phyloP scores from a whole-genome alignment of 345 rosid species.

The Acer saccharum region DNA sequence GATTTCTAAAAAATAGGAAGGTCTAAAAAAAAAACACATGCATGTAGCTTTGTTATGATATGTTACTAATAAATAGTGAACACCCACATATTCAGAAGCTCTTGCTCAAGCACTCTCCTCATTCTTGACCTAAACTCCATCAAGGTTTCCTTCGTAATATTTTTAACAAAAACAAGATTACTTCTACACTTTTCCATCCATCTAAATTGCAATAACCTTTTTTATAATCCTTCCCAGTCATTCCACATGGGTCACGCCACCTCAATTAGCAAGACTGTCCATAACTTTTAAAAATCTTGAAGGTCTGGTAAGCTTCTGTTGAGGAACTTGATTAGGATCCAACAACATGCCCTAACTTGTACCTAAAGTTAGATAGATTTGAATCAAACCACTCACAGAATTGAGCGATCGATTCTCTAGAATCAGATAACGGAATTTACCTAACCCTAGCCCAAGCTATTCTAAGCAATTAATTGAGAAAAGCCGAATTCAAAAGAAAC shows the following conservation, averaged over 20 bases:
- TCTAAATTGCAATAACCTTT: not conserved
- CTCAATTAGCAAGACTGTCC: not conserved
- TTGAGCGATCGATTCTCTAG: too few relatives aligned
- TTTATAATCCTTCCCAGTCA: not conserved
- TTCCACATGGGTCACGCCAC: not conserved
- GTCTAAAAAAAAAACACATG: not conserved
- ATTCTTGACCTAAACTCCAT: not conserved
- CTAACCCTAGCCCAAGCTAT: too few relatives aligned
- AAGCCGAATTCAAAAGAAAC: too few relatives aligned
- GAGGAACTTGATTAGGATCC: too few relatives aligned
- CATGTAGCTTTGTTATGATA: not conserved
- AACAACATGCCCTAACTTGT: too few relatives aligned
- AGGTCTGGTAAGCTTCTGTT: conserved; percentile 4
- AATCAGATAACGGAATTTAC: too few relatives aligned
- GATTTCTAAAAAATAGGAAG: not conserved
- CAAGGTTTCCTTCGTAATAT: not conserved
- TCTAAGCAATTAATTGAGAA: too few relatives aligned
- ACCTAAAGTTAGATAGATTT: too few relatives aligned
- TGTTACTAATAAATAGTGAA: not conserved
- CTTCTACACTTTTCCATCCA: not conserved
- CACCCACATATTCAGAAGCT: not conserved
- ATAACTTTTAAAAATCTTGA: not conserved
- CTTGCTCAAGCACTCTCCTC: not conserved
- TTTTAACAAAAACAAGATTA: not conserved
- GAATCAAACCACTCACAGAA: too few relatives aligned